phyloP scores from a whole-genome alignment of 495 filamentous ascomycete species.

The Trichocladium uniseriatum region DNA sequence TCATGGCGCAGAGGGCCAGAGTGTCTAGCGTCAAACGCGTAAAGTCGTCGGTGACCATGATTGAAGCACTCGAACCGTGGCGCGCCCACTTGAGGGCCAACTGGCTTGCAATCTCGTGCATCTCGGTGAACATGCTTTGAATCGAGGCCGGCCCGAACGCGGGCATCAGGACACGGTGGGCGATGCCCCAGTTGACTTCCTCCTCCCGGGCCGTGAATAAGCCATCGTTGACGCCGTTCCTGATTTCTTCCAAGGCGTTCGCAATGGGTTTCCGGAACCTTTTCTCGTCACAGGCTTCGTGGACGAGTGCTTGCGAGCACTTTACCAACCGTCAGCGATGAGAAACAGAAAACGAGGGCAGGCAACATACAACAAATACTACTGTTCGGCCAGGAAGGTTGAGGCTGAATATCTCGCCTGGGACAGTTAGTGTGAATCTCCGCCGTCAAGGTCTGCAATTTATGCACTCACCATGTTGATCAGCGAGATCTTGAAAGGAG shows the following conservation, averaged over 20 bases:
- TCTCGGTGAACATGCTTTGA: conserved; percentile 61
- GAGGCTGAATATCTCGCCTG: no score
- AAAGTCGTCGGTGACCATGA: conserved; percentile 60
- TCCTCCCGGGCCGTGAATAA: conserved; percentile 57
- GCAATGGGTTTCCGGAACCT: conserved; percentile 51
- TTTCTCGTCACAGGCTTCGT: conserved; percentile 61
- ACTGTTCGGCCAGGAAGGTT: no score
- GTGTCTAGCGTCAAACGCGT: conserved; percentile 67
- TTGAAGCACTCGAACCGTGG: conserved; percentile 45
- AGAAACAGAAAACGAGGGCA: conserved; percentile 43
- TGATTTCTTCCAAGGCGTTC: conserved; percentile 36
- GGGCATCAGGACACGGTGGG: conserved; percentile 57
- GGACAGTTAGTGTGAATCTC: no score
- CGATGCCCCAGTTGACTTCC: conserved; percentile 60
- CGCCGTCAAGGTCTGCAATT: no score
- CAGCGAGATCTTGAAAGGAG: conserved; percentile 47
- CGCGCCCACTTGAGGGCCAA: conserved; percentile 70
- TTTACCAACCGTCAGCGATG: conserved; percentile 7
- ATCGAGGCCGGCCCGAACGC: conserved; percentile 67
- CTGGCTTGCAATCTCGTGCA: conserved; percentile 65
- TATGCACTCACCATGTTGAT: conserved; percentile 7
- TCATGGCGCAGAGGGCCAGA: conserved; percentile 64
- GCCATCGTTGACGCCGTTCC: conserved; percentile 54
- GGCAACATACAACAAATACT: no score
- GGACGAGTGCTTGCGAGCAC: conserved; percentile 41